These are phyloP conservation scores for Eucalyptus globulus DNA, from an alignment of 345 rosid species.

Conservation along the genomic window DNA sequence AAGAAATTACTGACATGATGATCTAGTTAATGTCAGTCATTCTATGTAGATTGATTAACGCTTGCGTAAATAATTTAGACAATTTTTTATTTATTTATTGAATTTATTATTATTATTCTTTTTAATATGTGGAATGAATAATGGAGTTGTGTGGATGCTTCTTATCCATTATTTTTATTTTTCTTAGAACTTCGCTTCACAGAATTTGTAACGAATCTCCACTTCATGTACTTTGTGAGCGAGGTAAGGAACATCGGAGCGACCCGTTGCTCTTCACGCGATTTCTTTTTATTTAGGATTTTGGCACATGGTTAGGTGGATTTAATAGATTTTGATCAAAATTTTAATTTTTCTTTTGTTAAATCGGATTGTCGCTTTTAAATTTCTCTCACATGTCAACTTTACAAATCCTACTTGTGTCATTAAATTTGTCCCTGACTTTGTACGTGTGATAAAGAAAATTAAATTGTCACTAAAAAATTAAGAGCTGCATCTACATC, in stretches of 20 bases:
- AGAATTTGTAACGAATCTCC: too few species aligned
- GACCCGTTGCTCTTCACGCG: too few species aligned
- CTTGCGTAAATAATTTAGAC: accelerated
- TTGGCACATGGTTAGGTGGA: too few species aligned
- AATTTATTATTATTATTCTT: too few species aligned
- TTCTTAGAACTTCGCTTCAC: neutral
- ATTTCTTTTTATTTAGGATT: too few species aligned
- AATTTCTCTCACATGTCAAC: neutral
- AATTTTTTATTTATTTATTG: too few species aligned
- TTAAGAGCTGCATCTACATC: accelerated
- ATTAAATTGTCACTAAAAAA: neutral
- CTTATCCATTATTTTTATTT: too few species aligned
- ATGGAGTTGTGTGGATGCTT: too few species aligned
- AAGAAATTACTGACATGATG: accelerated
- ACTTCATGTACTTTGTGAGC: too few species aligned
- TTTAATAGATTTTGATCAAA: neutral
- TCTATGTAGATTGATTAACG: accelerated
- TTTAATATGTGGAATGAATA: too few species aligned
- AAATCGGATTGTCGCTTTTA: neutral
- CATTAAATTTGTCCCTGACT: neutral
- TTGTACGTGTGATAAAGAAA: neutral
- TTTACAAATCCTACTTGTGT: neutral
- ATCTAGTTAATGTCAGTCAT: too few species aligned
- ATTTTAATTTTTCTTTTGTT: neutral
- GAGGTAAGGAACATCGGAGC: too few species aligned